These are phyloP conservation scores for Davidsoniella neocaledoniae DNA, from an alignment of 2,329 filamentous ascomycete genomes.

Conservation along the genomic window DNA sequence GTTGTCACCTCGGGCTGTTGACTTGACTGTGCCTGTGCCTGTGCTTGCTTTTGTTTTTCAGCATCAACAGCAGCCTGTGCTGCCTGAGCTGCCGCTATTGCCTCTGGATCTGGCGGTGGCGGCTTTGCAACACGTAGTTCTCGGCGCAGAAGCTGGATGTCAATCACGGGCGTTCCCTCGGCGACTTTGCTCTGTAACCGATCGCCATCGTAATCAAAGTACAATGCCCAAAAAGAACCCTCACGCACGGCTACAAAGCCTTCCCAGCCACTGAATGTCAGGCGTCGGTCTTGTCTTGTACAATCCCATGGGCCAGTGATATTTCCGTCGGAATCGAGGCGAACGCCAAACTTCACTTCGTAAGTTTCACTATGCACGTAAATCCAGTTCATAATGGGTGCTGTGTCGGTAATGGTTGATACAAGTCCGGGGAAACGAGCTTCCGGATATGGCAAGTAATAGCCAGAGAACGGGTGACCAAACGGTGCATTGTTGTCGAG, in stretches of 20 bases:
- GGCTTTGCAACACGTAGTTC: constrained; percentile 20
- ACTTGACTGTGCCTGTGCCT: background rate
- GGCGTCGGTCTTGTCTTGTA: constrained; percentile 32
- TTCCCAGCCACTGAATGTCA: constrained; percentile 33
- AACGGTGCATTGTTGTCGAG: constrained; percentile 17
- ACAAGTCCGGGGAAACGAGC: constrained; percentile 28
- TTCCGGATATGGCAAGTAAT: constrained; percentile 42
- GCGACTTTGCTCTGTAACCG: constrained; percentile 27
- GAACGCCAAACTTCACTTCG: constrained; percentile 29
- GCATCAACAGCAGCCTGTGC: constrained; percentile 1
- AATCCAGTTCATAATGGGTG: constrained; percentile 35
- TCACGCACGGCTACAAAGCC: constrained; percentile 32
- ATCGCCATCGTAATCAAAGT: constrained; percentile 31
- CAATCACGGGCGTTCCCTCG: constrained; percentile 32
- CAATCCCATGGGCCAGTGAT: constrained; percentile 34
- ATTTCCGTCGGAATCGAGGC: constrained; percentile 25
- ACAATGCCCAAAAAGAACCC: constrained; percentile 27
- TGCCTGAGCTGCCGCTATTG: constrained; percentile 6
- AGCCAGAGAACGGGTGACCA: constrained; percentile 37
- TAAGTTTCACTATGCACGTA: constrained; percentile 29
- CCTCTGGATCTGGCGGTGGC: constrained; percentile 5
- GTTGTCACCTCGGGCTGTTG: background rate
- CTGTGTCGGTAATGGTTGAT: constrained; percentile 30
- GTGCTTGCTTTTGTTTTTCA: background rate
- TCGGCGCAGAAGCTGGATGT: constrained; percentile 35